Evolutionary conservation across 768 basidiomycete genomes (phyloP), one percentile per base, ranked within the genome.

Genomic region (Rhizopogon rudus): DNA sequence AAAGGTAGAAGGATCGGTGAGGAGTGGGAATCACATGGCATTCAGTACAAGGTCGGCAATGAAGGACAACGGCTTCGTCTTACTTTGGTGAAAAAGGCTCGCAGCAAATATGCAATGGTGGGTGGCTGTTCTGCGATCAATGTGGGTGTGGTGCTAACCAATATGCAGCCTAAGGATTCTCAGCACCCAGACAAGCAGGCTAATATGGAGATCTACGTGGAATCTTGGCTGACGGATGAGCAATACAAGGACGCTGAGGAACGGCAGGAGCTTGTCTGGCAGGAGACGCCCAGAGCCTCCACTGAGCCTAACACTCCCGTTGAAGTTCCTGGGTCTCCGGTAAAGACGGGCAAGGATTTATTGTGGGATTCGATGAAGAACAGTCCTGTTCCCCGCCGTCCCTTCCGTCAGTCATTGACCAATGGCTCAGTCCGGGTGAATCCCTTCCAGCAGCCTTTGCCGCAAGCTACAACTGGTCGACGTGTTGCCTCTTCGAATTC

Each of bases 221-320:
- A 91, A 66, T 77, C 75, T 17, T 93, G 90, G 90, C 75, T 90
- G 52, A 83, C 83, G 10, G 88, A 91, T 53, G 86, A 83, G 54
- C 84, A 88, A 60, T 86, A 88, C 66, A 73, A 76, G 49, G 76
- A 77, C 46, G 84, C 86, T 1, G 88, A 88, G 60, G 75, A 77
- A 16, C 75, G 77, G 40, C 78, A 77, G 54, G 74, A 82, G 39
- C 67, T 91, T 16, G 84, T 82, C 16, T 88, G 87, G 87, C 88
- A 89, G 64, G 86, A 88, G 57, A 75, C 75, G 22, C 59, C 65
- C 6, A 75, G 73, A 54, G 66, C 71, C 10, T 69, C 74, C 16
- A 66, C 61, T 37, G 81, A 81, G 62, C 73, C 78, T 35, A 70
- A 73, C 31, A 74, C 75, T 9, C 68, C 75, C 1, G 62, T 71